A percentile compares a stretch with the other conserved stretches of the same genome.
Conservation (phyloP, 2,329 filamentous ascomycete genomes). For the Colletotrichum falcatum region DNA sequence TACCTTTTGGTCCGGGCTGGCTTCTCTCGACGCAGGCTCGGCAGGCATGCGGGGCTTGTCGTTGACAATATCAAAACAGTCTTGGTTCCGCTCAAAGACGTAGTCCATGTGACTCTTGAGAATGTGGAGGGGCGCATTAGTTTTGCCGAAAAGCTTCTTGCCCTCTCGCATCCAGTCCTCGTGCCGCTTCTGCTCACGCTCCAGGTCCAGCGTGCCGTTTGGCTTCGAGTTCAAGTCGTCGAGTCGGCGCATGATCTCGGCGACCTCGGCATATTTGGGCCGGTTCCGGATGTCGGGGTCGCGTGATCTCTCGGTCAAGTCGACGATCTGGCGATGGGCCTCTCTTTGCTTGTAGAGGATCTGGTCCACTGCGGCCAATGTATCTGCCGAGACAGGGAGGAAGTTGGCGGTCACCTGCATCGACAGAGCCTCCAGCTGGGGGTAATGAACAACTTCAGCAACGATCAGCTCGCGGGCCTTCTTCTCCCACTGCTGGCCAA, state of each 20-base stretch:
- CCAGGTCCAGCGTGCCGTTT: constrained; percentile 88
- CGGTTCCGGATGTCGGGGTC: constrained; percentile 81
- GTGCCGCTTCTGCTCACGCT: constrained; percentile 93
- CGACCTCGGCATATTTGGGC: constrained; percentile 90
- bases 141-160: constrained; percentile 98
- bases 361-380: constrained; percentile 84
- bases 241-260: constrained; percentile 87
- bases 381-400: constrained; percentile 85
- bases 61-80: constrained; percentile 87
- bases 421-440: constrained; percentile 92
- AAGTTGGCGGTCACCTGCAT: constrained; percentile 77
- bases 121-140: constrained; percentile 96
- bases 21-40: constrained; percentile 90
- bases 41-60: constrained; percentile 92
- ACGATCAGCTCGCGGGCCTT: constrained; percentile 93
- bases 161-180: constrained; percentile 99
- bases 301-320: constrained; percentile 82
- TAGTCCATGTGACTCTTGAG: constrained; percentile 94
- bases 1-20: constrained; percentile 65
- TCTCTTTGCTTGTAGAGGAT: constrained; percentile 97
- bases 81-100: constrained; percentile 87
- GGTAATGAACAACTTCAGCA: constrained; percentile 93
- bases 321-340: constrained; percentile 87
- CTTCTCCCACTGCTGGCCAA: constrained; percentile 89
- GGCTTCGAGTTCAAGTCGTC: constrained; percentile 94